Base-by-base conservation (phyloP, 768 basidiomycete species). In the Lactarius pseudohatsudake region DNA sequence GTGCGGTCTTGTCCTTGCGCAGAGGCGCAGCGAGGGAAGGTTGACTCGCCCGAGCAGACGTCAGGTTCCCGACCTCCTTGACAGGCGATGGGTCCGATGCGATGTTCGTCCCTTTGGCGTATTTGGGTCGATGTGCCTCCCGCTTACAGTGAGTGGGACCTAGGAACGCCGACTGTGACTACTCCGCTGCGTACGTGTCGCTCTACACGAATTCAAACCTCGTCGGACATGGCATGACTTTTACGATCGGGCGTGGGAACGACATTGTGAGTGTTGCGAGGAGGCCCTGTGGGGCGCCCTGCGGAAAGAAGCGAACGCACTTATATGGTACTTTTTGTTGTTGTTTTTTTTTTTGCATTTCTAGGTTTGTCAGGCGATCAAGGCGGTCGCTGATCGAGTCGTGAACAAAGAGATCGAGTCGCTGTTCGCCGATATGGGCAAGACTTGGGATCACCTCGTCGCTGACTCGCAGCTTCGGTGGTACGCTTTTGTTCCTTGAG, bases 141-240 rank as follows among this genome's bases (percentile, higher is more conserved):
- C 26, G 11, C 26, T 53, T 5, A 53, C 11, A 20, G 22, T 57
- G 47, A 20, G 28, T 34, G n/a, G 22, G 64, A 34, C 67, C 6
- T 53, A 93, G 91, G 94, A 96, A 97, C 77, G 90, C 91, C 38
- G 92, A 93, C 64, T 96, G 94, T 77, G 96, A 97, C 78, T 97
- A 97, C 78, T 95, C 93, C 2, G 92, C 94, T 2, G 96, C 96
- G 6, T 97, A 97, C 75, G 82, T 97, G 55, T 84, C 87, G 28
- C 81, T 98, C 64, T 78, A 84, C 68, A 96, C 91, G n/a, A 81
- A 86, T 28, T 72, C 79, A 5, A 82, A 86, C 60, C 86, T 96
- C 54, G 82, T 88, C 57, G 93, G 95, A n/a, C 86, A 94, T 71
- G 94, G 93, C 63, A 92, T 94, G 92, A 94, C 94, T 3, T 96